These are phyloP conservation scores for Epicoccum sorghinum DNA, from an alignment of 2,329 filamentous ascomycete genomes.

Conservation along the genomic window DNA sequence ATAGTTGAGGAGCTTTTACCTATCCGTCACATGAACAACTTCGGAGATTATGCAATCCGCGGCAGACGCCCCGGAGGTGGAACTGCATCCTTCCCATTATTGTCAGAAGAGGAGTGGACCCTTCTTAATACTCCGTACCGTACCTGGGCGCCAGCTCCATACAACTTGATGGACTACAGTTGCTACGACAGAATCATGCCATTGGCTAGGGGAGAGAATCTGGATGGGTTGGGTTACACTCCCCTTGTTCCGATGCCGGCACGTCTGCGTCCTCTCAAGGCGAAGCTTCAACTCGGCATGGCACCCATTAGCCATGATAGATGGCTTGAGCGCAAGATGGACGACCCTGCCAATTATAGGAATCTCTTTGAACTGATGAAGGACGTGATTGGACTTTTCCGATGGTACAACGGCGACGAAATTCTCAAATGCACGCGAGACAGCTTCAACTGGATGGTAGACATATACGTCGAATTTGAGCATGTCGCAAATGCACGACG, in stretches of 20 bases:
- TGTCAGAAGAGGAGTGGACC: background rate
- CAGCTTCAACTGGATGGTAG: background rate
- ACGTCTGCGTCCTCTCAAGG: constrained; percentile 17
- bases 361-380: constrained; percentile 22
- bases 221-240: background rate
- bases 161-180: background rate
- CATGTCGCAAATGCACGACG: constrained; percentile 21
- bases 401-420: constrained; percentile 8
- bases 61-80: background rate
- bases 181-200: background rate
- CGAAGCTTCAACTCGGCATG: constrained; percentile 24
- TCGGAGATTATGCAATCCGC: background rate
- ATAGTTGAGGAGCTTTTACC: background rate
- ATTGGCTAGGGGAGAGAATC: background rate
- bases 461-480: constrained; percentile 21
- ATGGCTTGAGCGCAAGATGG: constrained; percentile 25
- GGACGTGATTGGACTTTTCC: constrained; percentile 22
- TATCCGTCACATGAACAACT: background rate
- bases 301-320: constrained; percentile 23
- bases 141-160: background rate
- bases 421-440: background rate
- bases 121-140: background rate
- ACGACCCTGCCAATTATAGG: constrained; percentile 24
- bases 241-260: constrained; percentile 1
- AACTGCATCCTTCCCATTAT: background rate